These are phyloP conservation scores for Beauveria sp. DNA, from an alignment of 2,329 filamentous ascomycete species.

Conservation along the genomic window DNA sequence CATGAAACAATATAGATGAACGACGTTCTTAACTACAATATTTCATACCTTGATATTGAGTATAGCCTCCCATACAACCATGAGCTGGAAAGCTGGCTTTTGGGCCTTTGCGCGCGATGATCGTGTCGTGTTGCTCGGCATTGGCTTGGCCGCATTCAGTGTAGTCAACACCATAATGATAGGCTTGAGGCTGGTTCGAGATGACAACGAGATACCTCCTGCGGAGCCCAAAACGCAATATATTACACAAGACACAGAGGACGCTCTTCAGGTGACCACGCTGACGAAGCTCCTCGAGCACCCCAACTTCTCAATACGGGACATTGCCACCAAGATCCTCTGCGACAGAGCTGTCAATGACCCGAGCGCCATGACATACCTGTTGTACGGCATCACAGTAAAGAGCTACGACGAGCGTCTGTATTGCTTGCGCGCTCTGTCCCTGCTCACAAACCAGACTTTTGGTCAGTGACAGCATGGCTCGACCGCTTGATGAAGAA, in stretches of 20 bases:
- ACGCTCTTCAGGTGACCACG: slow-evolving; percentile 59
- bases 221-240: slow-evolving; percentile 60
- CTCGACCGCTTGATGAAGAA: not conserved
- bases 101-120: slow-evolving; percentile 38
- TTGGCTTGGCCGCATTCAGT: slow-evolving; percentile 51
- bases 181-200: slow-evolving; percentile 52
- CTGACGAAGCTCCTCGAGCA: slow-evolving; percentile 60
- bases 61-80: slow-evolving; percentile 28
- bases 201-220: slow-evolving; percentile 59
- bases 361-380: slow-evolving; percentile 35
- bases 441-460: slow-evolving; percentile 42
- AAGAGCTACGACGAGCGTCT: slow-evolving; percentile 53
- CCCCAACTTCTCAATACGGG: slow-evolving; percentile 65
- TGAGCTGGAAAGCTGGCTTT: slow-evolving; percentile 30
- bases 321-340: slow-evolving; percentile 55
- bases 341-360: slow-evolving; percentile 54
- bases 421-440: slow-evolving; percentile 47
- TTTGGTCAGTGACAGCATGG: slow-evolving; percentile 18
- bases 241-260: slow-evolving; percentile 68
- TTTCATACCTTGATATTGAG: not conserved
- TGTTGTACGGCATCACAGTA: slow-evolving; percentile 52
- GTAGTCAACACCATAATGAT: slow-evolving; percentile 50
- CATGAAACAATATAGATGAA: not conserved
- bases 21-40: too few species aligned
- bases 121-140: slow-evolving; percentile 43